These are phyloP conservation scores for Verticillium nonalfalfae DNA, from an alignment of 2,329 filamentous ascomycete species.

Conservation along the genomic window DNA sequence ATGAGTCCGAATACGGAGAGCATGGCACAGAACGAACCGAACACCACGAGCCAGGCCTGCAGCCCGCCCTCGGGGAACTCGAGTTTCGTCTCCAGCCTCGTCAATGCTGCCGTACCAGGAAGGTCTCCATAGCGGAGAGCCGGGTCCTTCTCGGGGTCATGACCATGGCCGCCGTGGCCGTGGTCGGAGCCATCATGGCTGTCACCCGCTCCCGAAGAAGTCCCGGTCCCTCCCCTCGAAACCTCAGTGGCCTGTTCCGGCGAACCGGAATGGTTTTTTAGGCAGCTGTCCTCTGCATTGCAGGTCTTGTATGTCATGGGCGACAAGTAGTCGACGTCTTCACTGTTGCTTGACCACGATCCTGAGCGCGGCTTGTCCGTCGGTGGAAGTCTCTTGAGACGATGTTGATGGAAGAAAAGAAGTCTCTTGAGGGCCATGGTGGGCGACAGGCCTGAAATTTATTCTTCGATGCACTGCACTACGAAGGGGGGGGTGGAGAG, in stretches of 20 bases:
- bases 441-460: neutral
- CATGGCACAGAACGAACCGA: conserved; percentile 70
- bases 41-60: conserved; percentile 67
- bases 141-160: conserved; percentile 3
- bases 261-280: conserved; percentile 22
- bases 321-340: conserved; percentile 1
- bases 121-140: neutral
- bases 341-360: conserved; percentile 2
- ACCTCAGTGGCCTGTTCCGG: conserved; percentile 1
- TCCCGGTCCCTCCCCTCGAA: neutral
- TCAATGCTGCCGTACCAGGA: neutral
- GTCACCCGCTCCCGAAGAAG: neutral
- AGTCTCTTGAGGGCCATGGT: neutral
- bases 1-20: conserved; percentile 66
- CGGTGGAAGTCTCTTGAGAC: neutral
- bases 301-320: conserved; percentile 3
- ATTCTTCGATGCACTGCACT: neutral
- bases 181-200: neutral
- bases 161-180: neutral
- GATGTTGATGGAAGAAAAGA: neutral
- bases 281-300: conserved; percentile 33
- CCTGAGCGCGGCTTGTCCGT: conserved; percentile 1
- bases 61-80: conserved; percentile 62
- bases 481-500: neutral
- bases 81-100: conserved; percentile 1